These are phyloP conservation scores for Pyrenula aspistea DNA, from an alignment of 495 filamentous ascomycete species.

Conservation along the genomic window DNA sequence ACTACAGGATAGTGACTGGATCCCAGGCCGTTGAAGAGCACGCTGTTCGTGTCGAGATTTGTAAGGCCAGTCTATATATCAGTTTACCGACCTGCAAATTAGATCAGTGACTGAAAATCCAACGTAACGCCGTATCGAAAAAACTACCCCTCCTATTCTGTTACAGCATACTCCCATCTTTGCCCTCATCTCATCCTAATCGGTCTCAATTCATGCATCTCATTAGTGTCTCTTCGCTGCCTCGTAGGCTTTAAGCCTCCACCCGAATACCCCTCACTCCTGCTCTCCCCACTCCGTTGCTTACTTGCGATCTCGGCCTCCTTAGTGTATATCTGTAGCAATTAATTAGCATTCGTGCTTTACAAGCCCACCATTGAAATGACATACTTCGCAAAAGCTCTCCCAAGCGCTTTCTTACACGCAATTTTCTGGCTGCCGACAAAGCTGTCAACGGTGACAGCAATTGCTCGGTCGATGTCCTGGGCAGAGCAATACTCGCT, in stretches of 20 bases:
- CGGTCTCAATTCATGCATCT: too few species aligned
- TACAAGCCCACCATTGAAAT: background rate
- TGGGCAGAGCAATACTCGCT: constrained; percentile 79
- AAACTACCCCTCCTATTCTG: too few species aligned
- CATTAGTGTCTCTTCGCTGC: too few species aligned
- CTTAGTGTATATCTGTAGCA: background rate
- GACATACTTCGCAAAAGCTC: constrained; percentile 93
- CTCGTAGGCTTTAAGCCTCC: background rate
- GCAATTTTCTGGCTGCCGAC: constrained; percentile 94
- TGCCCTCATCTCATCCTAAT: too few species aligned
- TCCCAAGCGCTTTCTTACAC: constrained; percentile 91
- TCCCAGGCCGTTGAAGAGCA: too few species aligned
- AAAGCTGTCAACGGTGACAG: constrained; percentile 92
- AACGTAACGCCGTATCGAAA: too few species aligned
- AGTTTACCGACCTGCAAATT: too few species aligned
- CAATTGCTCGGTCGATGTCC: constrained; percentile 95
- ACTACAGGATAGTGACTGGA: too few species aligned
- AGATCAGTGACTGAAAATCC: too few species aligned
- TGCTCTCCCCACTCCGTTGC: background rate
- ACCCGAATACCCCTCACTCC: background rate
- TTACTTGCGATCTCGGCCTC: background rate
- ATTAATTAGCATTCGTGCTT: background rate
- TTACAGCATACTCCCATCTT: too few species aligned
- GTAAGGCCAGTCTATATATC: too few species aligned
- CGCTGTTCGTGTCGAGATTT: too few species aligned